Percentiles rank a stretch among this genome's conserved stretches.
phyloP scores from a whole-genome alignment of 2,329 filamentous ascomycete genomes.

The Diatrype stigma region DNA sequence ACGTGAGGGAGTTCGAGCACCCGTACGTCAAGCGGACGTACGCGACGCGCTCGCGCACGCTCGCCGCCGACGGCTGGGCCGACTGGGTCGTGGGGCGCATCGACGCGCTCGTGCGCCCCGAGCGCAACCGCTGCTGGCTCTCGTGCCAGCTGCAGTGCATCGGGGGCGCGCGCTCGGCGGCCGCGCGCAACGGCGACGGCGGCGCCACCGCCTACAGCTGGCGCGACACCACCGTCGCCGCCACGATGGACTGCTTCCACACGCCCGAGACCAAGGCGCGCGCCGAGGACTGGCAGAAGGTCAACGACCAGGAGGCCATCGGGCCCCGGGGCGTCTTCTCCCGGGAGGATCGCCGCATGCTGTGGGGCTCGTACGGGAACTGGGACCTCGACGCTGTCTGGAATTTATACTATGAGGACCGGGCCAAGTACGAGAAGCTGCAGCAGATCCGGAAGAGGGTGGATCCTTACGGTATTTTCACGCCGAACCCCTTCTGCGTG shows the following conservation, averaged over 20 bases:
- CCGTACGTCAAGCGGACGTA: conserved; percentile 47
- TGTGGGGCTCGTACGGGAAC: conserved; percentile 38
- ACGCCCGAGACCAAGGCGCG: conserved; percentile 25
- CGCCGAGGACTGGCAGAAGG: conserved; percentile 38
- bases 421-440: conserved; percentile 34
- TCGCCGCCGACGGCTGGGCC: conserved; percentile 36
- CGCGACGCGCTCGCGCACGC: conserved; percentile 36
- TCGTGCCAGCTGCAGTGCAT: conserved; percentile 42
- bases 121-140: conserved; percentile 37
- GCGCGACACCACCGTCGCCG: conserved; percentile 38
- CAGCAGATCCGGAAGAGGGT: conserved; percentile 28
- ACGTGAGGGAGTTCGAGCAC: conserved; percentile 41
- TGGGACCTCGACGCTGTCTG: conserved; percentile 34
- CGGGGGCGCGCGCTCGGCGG: conserved; percentile 40
- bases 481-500: conserved; percentile 25
- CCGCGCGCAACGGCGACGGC: conserved; percentile 36
- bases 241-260: conserved; percentile 42
- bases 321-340: conserved; percentile 32
- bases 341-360: conserved; percentile 34
- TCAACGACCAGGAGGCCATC: conserved; percentile 32
- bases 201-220: conserved; percentile 44
- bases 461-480: conserved; percentile 25
- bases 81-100: conserved; percentile 33
- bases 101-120: conserved; percentile 31
- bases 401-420: conserved; percentile 32